Conservation (phyloP, 169 alveolate species). For the Babesia sp. region DNA sequence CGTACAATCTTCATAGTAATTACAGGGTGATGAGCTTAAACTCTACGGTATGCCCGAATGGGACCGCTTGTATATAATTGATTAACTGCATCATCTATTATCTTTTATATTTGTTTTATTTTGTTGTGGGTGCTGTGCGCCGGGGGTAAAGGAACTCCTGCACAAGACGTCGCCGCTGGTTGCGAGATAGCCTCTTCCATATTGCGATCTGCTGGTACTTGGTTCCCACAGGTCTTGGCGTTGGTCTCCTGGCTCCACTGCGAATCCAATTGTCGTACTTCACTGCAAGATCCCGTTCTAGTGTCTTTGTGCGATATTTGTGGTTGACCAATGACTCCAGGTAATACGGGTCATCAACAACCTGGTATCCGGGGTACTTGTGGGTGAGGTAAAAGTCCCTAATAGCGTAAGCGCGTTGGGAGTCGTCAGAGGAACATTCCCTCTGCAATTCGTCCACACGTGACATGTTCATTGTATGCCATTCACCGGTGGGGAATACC, state of each 20-base stretch:
- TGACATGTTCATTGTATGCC: conserved; percentile 49
- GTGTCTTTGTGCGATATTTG: conserved; percentile 50
- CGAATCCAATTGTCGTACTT: conserved; percentile 56
- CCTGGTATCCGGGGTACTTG: conserved; percentile 38
- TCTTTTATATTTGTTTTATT: no score
- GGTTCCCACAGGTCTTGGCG: conserved; percentile 37
- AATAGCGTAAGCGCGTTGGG: conserved; percentile 64
- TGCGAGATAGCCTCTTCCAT: conserved; percentile 55
- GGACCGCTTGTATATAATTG: no score
- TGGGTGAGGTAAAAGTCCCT: conserved; percentile 54
- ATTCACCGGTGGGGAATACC: conserved; percentile 28
- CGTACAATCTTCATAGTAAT: no score
- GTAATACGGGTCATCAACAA: conserved; percentile 29
- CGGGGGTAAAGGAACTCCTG: conserved; percentile 44
- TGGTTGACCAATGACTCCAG: conserved; percentile 56
- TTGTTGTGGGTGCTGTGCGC: no score
- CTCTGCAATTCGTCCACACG: conserved; percentile 50
- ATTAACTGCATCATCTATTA: no score
- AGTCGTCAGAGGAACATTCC: conserved; percentile 33
- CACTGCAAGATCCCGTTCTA: conserved; percentile 45
- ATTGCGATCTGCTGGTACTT: conserved; percentile 40
- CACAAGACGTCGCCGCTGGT: conserved; percentile 41
- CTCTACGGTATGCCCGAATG: no score
- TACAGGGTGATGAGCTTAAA: no score
- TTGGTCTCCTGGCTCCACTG: conserved; percentile 59